phyloP scores from a whole-genome alignment of 1,284 basidiomycete genomes.

The Rhizoctonia solani region DNA sequence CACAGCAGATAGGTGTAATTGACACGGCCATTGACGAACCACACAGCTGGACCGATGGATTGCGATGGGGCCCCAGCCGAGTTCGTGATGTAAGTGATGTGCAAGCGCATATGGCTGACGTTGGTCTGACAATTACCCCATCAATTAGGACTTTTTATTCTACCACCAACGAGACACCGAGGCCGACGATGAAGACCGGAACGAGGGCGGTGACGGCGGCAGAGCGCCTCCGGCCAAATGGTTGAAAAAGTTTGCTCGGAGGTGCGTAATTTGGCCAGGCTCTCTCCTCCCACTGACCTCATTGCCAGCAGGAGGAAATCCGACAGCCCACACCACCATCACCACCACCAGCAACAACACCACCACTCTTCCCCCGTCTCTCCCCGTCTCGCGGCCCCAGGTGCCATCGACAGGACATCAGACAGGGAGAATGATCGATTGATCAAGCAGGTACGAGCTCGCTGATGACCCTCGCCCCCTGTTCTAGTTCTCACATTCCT shows the following conservation, averaged over 20 bases:
- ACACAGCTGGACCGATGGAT: conserved; percentile 31
- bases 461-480: background rate
- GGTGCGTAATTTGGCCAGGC: conserved; percentile 30
- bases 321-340: conserved; percentile 13
- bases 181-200: conserved; percentile 33
- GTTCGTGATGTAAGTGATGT: conserved; percentile 33
- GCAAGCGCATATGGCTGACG: too few species aligned
- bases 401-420: conserved; percentile 25
- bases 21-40: conserved; percentile 32
- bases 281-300: conserved; percentile 10
- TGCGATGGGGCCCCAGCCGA: conserved; percentile 38
- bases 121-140: too few species aligned
- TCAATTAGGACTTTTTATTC: conserved; percentile 54
- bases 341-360: too few species aligned
- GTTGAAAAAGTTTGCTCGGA: conserved; percentile 36
- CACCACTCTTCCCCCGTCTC: too few species aligned
- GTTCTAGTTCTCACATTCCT: background rate
- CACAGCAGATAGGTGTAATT: too few species aligned
- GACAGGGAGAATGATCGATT: conserved; percentile 36
- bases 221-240: conserved; percentile 28
- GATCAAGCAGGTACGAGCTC: conserved; percentile 34
- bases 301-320: conserved; percentile 30
- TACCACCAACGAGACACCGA: conserved; percentile 48
- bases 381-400: conserved; percentile 17
- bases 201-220: conserved; percentile 28